Evolutionary conservation across 495 filamentous ascomycete species (phyloP).

Genomic region (Penicillium longicatenatum): DNA sequence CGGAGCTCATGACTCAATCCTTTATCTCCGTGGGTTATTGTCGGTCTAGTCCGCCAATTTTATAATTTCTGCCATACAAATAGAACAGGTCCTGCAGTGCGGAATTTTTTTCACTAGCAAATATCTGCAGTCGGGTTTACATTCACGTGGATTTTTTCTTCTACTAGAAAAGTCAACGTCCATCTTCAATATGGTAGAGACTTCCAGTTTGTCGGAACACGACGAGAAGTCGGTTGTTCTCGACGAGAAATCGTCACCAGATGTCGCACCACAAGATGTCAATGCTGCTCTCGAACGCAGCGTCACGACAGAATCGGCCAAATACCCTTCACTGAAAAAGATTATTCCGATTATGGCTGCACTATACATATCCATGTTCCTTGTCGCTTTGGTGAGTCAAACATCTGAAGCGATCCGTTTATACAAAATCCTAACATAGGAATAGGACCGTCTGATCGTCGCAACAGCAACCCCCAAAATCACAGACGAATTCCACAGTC

Average conservation of each 20-base stretch:
- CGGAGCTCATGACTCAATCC: neutral
- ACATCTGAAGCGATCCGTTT: neutral
- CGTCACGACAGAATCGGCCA: constrained; percentile 1
- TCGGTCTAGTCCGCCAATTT: neutral
- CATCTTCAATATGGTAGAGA: neutral
- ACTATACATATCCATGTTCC: constrained; percentile 8
- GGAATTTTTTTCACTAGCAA: too few relatives aligned
- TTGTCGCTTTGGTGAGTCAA: constrained; percentile 5
- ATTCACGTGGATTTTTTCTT: neutral
- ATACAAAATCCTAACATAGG: neutral
- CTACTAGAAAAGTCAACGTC: neutral
- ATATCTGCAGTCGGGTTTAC: too few relatives aligned
- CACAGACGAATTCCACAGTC: constrained; percentile 28
- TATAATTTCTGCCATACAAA: neutral
- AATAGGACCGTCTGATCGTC: constrained; percentile 13
- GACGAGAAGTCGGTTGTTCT: neutral
- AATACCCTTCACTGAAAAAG: constrained; percentile 3
- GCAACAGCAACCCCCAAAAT: constrained; percentile 20
- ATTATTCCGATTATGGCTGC: constrained; percentile 4
- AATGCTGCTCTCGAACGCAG: neutral
- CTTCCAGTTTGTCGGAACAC: neutral
- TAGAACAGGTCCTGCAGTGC: neutral
- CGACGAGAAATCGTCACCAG: neutral
- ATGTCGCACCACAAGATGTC: neutral
- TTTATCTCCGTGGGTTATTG: neutral